Evolutionary conservation across 768 basidiomycete species (phyloP).

Genomic region (Lentinula lateritia): DNA sequence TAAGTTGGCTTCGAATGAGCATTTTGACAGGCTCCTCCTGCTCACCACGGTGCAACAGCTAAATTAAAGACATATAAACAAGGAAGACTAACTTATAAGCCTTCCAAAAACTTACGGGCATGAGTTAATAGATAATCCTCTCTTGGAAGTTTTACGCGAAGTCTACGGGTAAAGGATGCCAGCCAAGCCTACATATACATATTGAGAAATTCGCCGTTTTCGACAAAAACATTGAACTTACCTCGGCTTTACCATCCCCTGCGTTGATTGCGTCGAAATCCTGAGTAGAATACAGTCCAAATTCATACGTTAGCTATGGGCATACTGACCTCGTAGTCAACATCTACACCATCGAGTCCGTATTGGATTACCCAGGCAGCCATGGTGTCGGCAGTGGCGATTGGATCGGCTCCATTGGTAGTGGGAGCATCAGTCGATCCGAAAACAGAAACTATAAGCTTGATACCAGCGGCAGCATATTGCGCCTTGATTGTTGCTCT

Average conservation of each 20-base stretch:
- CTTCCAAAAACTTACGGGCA: conserved; percentile 36
- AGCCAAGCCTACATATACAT: conserved; percentile 42
- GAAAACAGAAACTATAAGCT: conserved; percentile 52
- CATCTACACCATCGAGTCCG: conserved; percentile 63
- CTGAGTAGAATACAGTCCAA: conserved; percentile 20
- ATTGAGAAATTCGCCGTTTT: not conserved
- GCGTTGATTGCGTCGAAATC: conserved; percentile 58
- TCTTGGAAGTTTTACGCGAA: conserved; percentile 42
- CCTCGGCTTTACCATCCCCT: conserved; percentile 48
- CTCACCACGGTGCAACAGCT: conserved; percentile 47
- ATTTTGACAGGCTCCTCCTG: not conserved
- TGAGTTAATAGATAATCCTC: conserved; percentile 49
- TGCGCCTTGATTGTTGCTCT: conserved; percentile 37
- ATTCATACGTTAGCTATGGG: not conserved
- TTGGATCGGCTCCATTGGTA: conserved; percentile 49
- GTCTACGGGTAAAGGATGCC: conserved; percentile 45
- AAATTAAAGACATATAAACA: not conserved
- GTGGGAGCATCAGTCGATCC: conserved; percentile 39
- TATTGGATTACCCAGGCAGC: conserved; percentile 61
- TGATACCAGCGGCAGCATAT: conserved; percentile 52
- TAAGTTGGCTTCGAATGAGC: not conserved
- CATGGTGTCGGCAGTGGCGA: conserved; percentile 55
- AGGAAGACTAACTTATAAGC: not conserved
- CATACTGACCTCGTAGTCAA: conserved; percentile 56
- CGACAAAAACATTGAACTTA: conserved; percentile 7